Percentiles rank a stretch among this genome's conserved stretches.
Evolutionary conservation across 139 green algal species (phyloP).

Genomic region (Nannochloris sp.): DNA sequence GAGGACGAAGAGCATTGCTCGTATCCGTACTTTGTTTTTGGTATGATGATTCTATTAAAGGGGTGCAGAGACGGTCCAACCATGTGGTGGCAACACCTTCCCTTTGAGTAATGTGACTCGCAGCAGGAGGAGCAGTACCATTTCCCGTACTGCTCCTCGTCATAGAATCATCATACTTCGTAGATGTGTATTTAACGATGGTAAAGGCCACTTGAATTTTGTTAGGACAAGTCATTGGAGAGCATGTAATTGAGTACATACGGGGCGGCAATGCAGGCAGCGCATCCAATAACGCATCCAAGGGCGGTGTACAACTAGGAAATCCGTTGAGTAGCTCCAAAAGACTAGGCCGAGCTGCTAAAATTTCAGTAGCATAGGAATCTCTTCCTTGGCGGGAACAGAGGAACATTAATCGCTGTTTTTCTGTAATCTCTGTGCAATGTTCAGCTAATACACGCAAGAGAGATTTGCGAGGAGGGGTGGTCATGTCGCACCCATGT

Average conservation of each 20-base stretch:
- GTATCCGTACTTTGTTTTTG: not conserved
- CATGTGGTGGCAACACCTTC: conserved; percentile 74
- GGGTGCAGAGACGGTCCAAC: conserved; percentile 48
- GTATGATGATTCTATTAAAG: conserved; percentile 1
- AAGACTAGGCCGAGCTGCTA: conserved; percentile 50
- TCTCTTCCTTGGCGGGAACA: conserved; percentile 39
- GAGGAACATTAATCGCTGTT: conserved; percentile 52
- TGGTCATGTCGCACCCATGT: conserved; percentile 62
- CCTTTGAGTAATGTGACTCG: no score
- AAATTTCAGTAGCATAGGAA: conserved; percentile 48
- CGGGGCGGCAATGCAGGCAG: conserved; percentile 68
- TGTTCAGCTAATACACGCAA: conserved; percentile 82
- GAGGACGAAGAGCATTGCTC: not conserved
- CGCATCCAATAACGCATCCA: conserved; percentile 73
- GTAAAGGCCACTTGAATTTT: conserved; percentile 59
- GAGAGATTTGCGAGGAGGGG: conserved; percentile 66
- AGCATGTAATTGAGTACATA: conserved; percentile 84
- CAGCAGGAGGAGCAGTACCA: no score
- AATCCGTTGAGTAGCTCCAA: conserved; percentile 72
- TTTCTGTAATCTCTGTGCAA: conserved; percentile 57
- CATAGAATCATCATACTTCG: conserved; percentile 35
- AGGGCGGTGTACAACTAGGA: conserved; percentile 60
- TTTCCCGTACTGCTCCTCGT: no score
- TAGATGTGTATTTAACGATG: conserved; percentile 54
- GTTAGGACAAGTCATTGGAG: conserved; percentile 6